These are phyloP conservation scores for Boletus sensibilis DNA, from an alignment of 768 basidiomycete genomes.

Conservation along the genomic window DNA sequence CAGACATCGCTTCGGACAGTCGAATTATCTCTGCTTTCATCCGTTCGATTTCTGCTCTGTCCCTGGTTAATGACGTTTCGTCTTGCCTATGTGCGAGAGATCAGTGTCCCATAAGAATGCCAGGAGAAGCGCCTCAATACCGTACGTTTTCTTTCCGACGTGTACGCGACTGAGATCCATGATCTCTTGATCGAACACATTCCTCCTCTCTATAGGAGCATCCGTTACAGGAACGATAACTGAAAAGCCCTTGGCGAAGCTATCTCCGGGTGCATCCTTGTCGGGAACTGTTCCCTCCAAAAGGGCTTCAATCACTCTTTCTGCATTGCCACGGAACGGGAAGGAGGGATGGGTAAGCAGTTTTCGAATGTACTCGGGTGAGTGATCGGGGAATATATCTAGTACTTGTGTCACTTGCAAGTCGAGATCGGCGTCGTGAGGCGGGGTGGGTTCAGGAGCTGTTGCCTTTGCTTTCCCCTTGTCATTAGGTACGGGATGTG, in stretches of 20 bases:
- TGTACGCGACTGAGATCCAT: constrained; percentile 62
- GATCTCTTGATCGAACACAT: constrained; percentile 71
- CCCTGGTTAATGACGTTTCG: constrained; percentile 45
- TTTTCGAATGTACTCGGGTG: constrained; percentile 54
- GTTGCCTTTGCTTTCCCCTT: constrained; percentile 46
- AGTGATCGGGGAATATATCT: constrained; percentile 69
- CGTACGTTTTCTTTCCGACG: constrained; percentile 66
- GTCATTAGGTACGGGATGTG: constrained; percentile 9
- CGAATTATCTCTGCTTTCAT: constrained; percentile 86
- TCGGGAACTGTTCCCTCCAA: constrained; percentile 68
- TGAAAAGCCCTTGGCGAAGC: neutral
- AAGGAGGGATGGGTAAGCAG: constrained; percentile 50
- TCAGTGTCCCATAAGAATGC: constrained; percentile 4
- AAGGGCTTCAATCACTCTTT: constrained; percentile 67
- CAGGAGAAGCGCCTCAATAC: neutral
- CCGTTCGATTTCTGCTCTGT: constrained; percentile 60
- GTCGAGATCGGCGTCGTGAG: constrained; percentile 47
- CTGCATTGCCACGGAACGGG: constrained; percentile 53
- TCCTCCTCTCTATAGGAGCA: constrained; percentile 50
- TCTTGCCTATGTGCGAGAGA: constrained; percentile 40
- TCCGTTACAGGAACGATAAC: neutral
- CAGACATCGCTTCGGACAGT: constrained; percentile 63
- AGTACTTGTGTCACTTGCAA: constrained; percentile 65
- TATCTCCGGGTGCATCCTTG: constrained; percentile 28
- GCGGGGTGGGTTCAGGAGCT: constrained; percentile 11